Percentiles rank a stretch among this genome's conserved stretches.
phyloP scores from a whole-genome alignment of 306 rosid species.

The Cicer judaicum region DNA sequence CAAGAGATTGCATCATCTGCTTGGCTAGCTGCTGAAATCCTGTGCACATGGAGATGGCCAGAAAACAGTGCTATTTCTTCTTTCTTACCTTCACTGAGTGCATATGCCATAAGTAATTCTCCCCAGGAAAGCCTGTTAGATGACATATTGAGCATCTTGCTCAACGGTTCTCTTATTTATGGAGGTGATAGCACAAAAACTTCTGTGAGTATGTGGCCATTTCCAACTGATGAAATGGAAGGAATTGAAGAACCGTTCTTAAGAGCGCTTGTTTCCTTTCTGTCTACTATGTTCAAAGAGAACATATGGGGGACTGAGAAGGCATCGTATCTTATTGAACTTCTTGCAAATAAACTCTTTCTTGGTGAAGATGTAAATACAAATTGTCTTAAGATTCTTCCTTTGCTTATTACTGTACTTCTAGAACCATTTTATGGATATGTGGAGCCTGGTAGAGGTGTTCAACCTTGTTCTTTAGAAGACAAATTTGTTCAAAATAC shows the following conservation, averaged over 20 bases:
- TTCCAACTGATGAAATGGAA: conserved; percentile 59
- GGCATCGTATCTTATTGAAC: conserved; percentile 62
- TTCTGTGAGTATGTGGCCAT: conserved; percentile 66
- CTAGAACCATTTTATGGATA: conserved; percentile 56
- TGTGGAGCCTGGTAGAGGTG: conserved; percentile 52
- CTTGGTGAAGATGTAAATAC: conserved; percentile 77
- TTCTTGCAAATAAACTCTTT: conserved; percentile 69
- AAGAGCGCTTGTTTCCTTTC: conserved; percentile 76
- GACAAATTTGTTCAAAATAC: conserved; percentile 52
- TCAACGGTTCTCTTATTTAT: conserved; percentile 82
- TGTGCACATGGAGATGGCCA: conserved; percentile 98
- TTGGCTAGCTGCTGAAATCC: conserved; percentile 91
- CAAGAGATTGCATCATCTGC: conserved; percentile 65
- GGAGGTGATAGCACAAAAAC: conserved; percentile 58
- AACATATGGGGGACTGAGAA: conserved; percentile 70
- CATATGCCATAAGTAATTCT: conserved; percentile 59
- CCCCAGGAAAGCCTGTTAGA: conserved; percentile 66
- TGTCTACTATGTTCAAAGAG: conserved; percentile 70
- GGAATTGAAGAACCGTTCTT: conserved; percentile 90
- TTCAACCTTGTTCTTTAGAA: conserved; percentile 50
- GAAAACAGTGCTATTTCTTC: conserved; percentile 74
- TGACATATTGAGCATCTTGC: conserved; percentile 62
- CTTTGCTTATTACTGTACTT: conserved; percentile 68
- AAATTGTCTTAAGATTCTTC: conserved; percentile 89
- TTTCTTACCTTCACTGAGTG: conserved; percentile 76